These are phyloP conservation scores for Prunus armeniaca DNA, from an alignment of 306 rosid species.

Conservation along the genomic window DNA sequence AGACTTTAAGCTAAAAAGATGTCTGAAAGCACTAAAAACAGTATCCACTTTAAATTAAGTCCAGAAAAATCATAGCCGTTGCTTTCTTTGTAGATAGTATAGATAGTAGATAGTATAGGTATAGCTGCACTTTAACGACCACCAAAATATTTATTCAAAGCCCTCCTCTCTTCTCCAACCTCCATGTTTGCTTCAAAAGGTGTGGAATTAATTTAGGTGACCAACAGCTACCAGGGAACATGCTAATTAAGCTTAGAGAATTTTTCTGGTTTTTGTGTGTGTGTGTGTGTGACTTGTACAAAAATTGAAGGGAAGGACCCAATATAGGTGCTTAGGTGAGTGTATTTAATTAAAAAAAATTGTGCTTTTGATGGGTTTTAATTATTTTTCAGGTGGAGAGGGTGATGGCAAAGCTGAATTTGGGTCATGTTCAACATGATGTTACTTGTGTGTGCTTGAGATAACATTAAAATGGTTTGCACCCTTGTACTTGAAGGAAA, in stretches of 20 bases:
- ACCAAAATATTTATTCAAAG: slow-evolving; percentile 15
- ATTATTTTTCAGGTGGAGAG: background rate
- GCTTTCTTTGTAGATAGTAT: slow-evolving; percentile 11
- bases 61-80: background rate
- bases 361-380: background rate
- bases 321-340: background rate
- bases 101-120: background rate
- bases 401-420: background rate
- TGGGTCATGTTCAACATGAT: background rate
- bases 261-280: background rate
- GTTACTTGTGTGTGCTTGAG: background rate
- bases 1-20: slow-evolving; percentile 13
- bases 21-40: slow-evolving; percentile 26
- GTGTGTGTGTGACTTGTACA: too few species aligned
- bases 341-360: background rate
- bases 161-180: slow-evolving; percentile 1
- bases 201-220: slow-evolving; percentile 3
- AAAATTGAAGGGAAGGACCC: too few species aligned
- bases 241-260: background rate
- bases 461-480: background rate
- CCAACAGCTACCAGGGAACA: background rate
- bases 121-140: slow-evolving; percentile 1
- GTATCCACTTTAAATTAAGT: slow-evolving; percentile 17
- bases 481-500: background rate
- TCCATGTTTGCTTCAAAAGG: background rate